Percentiles rank a stretch among this genome's conserved stretches.
Conservation (phyloP, 2,329 filamentous ascomycete species). For the Juglanconis juglandina region DNA sequence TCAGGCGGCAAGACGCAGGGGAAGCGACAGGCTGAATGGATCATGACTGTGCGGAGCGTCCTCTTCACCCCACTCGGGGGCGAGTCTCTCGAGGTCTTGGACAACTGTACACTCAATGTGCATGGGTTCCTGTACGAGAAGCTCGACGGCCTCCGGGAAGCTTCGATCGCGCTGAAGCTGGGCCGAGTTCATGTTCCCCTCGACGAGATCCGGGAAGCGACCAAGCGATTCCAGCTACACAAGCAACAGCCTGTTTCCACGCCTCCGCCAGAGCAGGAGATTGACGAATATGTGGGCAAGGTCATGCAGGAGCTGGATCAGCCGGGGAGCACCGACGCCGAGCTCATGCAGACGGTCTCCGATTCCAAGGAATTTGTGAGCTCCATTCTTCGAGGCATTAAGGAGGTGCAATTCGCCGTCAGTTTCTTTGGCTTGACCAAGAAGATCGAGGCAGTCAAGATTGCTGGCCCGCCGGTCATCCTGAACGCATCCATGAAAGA, state of each 20-base stretch:
- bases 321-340: slow-evolving; percentile 62
- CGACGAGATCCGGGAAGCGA: slow-evolving; percentile 72
- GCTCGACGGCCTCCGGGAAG: slow-evolving; percentile 82
- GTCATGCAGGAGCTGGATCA: slow-evolving; percentile 71
- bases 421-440: slow-evolving; percentile 87
- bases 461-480: slow-evolving; percentile 67
- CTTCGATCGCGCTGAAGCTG: slow-evolving; percentile 84
- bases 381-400: slow-evolving; percentile 86
- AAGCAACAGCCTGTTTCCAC: slow-evolving; percentile 33
- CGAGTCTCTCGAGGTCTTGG: slow-evolving; percentile 83
- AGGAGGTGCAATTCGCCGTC: slow-evolving; percentile 93
- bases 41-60: slow-evolving; percentile 78
- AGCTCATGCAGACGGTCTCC: slow-evolving; percentile 77
- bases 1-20: slow-evolving; percentile 48
- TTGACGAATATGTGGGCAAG: slow-evolving; percentile 65
- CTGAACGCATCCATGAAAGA: slow-evolving; percentile 95
- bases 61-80: slow-evolving; percentile 82
- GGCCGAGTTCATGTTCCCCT: slow-evolving; percentile 87
- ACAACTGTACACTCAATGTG: slow-evolving; percentile 83
- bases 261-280: slow-evolving; percentile 38
- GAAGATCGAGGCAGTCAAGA: slow-evolving; percentile 65
- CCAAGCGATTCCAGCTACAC: slow-evolving; percentile 51
- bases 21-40: slow-evolving; percentile 88
- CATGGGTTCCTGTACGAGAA: slow-evolving; percentile 87
- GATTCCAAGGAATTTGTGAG: slow-evolving; percentile 90